Conservation (phyloP, 2,329 filamentous ascomycete species). For the Aspergillus novofumigatus region DNA sequence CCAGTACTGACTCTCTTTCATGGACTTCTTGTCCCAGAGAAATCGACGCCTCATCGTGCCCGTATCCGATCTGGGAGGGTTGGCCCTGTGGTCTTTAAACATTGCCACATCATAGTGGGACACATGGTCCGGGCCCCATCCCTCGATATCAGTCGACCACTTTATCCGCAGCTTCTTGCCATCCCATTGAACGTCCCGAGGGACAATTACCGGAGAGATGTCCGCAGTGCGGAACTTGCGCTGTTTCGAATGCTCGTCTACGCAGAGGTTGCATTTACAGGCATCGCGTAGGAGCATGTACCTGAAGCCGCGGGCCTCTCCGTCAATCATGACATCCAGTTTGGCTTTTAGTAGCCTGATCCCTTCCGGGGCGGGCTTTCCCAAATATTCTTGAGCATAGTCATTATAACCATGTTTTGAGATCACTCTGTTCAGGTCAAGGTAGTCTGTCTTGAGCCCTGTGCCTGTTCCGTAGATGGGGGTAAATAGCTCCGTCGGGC, state of each 20-base stretch:
- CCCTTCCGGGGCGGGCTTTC: not conserved
- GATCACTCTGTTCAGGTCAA: not conserved
- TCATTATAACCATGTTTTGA: not conserved
- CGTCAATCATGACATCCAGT: not conserved
- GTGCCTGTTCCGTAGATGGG: not conserved
- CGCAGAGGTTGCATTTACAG: constrained; percentile 52
- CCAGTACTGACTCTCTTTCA: constrained; percentile 47
- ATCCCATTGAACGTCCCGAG: constrained; percentile 33
- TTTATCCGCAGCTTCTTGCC: constrained; percentile 49
- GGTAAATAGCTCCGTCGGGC: not conserved
- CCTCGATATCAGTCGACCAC: constrained; percentile 58
- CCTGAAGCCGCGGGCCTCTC: constrained; percentile 2
- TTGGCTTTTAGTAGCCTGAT: not conserved
- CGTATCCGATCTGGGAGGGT: constrained; percentile 7
- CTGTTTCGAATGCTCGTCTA: constrained; percentile 57
- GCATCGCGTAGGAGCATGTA: constrained; percentile 48
- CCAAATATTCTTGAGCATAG: not conserved
- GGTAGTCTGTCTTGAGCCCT: not conserved
- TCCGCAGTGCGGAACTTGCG: constrained; percentile 62
- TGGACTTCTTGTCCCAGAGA: constrained; percentile 35
- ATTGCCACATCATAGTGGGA: constrained; percentile 28
- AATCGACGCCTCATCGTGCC: constrained; percentile 25
- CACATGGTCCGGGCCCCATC: constrained; percentile 39
- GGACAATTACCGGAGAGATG: constrained; percentile 51
- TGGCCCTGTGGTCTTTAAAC: constrained; percentile 8